phyloP scores from a whole-genome alignment of 768 basidiomycete genomes.

The Phlebiopsis flavidoalba region DNA sequence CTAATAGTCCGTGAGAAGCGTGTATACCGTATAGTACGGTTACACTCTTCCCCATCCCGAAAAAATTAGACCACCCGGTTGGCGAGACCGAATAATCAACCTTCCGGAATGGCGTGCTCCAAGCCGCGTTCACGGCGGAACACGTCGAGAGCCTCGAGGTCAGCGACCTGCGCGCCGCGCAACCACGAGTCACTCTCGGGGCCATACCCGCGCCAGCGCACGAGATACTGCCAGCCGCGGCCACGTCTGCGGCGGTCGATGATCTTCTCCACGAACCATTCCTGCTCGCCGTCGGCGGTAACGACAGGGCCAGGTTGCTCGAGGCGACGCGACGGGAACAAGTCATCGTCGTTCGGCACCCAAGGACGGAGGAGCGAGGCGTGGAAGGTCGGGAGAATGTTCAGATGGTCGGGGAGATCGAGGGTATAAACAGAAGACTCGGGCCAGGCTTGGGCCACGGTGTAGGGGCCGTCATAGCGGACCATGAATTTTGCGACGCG shows the following conservation, averaged over 20 bases:
- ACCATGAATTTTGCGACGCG: conserved; percentile 40
- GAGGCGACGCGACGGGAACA: conserved; percentile 30
- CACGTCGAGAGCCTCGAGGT: conserved; percentile 22
- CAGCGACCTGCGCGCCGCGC: conserved; percentile 13
- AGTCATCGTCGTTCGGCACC: conserved; percentile 28
- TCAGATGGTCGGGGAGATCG: conserved; percentile 15
- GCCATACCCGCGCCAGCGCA: conserved; percentile 26
- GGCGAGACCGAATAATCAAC: background rate
- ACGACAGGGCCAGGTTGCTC: conserved; percentile 22
- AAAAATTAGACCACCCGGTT: no score
- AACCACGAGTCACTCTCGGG: conserved; percentile 3
- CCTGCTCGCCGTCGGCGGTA: conserved; percentile 20
- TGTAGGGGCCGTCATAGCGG: conserved; percentile 24
- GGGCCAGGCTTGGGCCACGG: conserved; percentile 14
- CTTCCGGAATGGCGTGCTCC: background rate
- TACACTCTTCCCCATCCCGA: background rate
- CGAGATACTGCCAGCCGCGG: conserved; percentile 27
- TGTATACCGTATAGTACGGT: no score
- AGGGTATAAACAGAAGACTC: conserved; percentile 18
- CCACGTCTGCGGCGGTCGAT: conserved; percentile 21
- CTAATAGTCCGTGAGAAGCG: background rate
- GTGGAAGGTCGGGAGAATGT: conserved; percentile 31
- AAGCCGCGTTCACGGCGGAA: no score
- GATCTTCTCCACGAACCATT: conserved; percentile 26
- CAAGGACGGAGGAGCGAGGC: conserved; percentile 24